A percentile compares a stretch with the other conserved stretches of the same genome.
Evolutionary conservation across 257 asterid species (phyloP).

Genomic region (Jacaranda copaia): DNA sequence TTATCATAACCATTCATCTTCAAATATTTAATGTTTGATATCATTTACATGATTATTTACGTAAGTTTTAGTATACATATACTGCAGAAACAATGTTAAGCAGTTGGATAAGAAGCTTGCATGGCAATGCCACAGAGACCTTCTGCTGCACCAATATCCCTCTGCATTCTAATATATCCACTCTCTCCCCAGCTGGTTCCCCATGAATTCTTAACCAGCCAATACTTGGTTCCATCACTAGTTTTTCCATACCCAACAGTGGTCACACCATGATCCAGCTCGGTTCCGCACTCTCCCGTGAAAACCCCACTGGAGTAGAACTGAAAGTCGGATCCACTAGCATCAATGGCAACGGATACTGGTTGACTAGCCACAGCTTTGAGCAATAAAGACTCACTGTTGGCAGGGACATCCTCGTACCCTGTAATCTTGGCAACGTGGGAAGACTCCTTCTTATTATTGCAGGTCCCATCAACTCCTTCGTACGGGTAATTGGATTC

Average conservation of each 20-base stretch:
- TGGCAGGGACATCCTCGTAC: conserved; percentile 48
- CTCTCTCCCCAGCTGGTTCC: conserved; percentile 51
- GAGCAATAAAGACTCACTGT: conserved; percentile 41
- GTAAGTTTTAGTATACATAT: not conserved
- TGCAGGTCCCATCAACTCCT: conserved; percentile 43
- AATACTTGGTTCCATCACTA: conserved; percentile 46
- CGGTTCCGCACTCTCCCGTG: conserved; percentile 49
- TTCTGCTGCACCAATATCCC: conserved; percentile 42
- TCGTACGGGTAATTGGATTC: conserved; percentile 46
- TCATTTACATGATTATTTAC: not conserved
- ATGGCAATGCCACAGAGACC: conserved; percentile 55
- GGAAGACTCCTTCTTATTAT: conserved; percentile 39
- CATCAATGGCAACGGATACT: conserved; percentile 51
- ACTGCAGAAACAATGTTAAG: not conserved
- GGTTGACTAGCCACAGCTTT: conserved; percentile 52
- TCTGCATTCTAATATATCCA: conserved; percentile 52
- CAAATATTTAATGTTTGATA: not conserved
- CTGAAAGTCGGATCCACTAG: conserved; percentile 43
- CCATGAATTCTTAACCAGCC: conserved; percentile 60
- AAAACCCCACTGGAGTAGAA: conserved; percentile 51
- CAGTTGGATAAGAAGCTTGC: conserved; percentile 53
- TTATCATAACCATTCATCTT: not conserved
- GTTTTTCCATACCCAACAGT: conserved; percentile 48
- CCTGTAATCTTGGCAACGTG: conserved; percentile 42
- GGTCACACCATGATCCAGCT: conserved; percentile 50